Evolutionary conservation across 176 grass and related monocot genomes (phyloP).

Genomic region (Alloteropsis semialata): DNA sequence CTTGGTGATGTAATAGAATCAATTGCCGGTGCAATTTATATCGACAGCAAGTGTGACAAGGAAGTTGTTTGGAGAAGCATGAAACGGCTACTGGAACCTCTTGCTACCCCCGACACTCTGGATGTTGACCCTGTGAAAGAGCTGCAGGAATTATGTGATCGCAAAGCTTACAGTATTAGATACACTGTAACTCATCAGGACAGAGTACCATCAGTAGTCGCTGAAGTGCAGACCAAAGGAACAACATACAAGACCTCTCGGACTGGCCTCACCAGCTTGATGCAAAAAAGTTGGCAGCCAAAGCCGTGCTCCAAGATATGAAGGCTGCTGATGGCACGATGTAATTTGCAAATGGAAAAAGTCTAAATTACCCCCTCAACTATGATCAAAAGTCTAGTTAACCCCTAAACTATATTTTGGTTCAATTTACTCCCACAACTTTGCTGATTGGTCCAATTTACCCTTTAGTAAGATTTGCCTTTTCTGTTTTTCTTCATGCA

Average conservation of each 20-base stretch:
- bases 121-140: slow-evolving; percentile 49
- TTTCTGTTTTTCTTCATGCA: too few species aligned
- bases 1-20: slow-evolving; percentile 74
- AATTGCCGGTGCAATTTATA: slow-evolving; percentile 71
- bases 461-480: too few species aligned
- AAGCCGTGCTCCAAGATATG: slow-evolving; percentile 36
- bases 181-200: slow-evolving; percentile 27
- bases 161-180: not conserved
- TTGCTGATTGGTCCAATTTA: too few species aligned
- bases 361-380: too few species aligned
- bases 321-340: not conserved
- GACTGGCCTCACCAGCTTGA: slow-evolving; percentile 29
- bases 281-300: slow-evolving; percentile 55
- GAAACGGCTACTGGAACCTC: slow-evolving; percentile 59
- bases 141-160: slow-evolving; percentile 50
- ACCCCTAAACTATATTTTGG: too few species aligned
- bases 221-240: slow-evolving; percentile 30
- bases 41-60: slow-evolving; percentile 50
- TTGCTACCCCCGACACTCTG: slow-evolving; percentile 58
- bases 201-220: slow-evolving; percentile 34
- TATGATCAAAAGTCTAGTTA: too few species aligned
- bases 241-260: slow-evolving; percentile 15
- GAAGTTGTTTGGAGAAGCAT: slow-evolving; percentile 60
- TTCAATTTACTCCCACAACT: too few species aligned
- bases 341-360: not conserved